Conservation (phyloP, 106 monocot genomes). For the Acorus gramineus region DNA sequence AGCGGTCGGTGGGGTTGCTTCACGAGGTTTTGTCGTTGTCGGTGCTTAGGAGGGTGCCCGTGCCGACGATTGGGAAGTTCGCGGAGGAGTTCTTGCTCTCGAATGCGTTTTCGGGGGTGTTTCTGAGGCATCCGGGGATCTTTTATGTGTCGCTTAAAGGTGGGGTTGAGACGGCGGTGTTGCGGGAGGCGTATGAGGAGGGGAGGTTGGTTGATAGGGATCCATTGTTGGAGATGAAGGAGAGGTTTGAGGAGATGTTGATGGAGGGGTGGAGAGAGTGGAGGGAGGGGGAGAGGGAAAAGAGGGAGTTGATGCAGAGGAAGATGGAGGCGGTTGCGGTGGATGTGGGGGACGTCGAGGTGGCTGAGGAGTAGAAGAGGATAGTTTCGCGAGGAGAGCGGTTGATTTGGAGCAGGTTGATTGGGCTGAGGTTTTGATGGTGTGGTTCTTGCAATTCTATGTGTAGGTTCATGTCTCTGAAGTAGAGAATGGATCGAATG, state of each 20-base stretch:
- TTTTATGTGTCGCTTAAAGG: conserved; percentile 91
- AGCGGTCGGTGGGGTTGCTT: conserved; percentile 58
- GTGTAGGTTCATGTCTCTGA: too few relatives aligned
- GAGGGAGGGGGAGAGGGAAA: conserved; percentile 38
- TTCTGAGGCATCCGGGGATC: conserved; percentile 76
- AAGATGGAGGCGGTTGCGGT: conserved; percentile 25
- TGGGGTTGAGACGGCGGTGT: conserved; percentile 78
- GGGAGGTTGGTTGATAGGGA: conserved; percentile 72
- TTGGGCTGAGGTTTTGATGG: too few relatives aligned
- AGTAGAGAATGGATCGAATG: too few relatives aligned
- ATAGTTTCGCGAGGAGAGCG: too few relatives aligned
- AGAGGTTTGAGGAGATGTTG: conserved; percentile 63
- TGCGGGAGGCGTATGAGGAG: conserved; percentile 63
- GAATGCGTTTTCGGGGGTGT: conserved; percentile 58
- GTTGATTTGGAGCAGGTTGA: too few relatives aligned
- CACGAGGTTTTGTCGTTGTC: conserved; percentile 77
- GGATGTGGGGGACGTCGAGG: too few relatives aligned
- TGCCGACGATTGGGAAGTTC: conserved; percentile 71
- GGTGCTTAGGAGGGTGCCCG: conserved; percentile 45
- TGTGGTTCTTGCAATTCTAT: too few relatives aligned
- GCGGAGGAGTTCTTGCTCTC: conserved; percentile 64
- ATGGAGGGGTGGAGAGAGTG: conserved; percentile 62
- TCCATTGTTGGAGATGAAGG: conserved; percentile 65
- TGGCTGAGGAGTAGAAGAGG: too few relatives aligned
- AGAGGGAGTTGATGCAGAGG: conserved; percentile 29